phyloP scores from a whole-genome alignment of 2,329 filamentous ascomycete genomes.

The Aspergillus costaricaensis region DNA sequence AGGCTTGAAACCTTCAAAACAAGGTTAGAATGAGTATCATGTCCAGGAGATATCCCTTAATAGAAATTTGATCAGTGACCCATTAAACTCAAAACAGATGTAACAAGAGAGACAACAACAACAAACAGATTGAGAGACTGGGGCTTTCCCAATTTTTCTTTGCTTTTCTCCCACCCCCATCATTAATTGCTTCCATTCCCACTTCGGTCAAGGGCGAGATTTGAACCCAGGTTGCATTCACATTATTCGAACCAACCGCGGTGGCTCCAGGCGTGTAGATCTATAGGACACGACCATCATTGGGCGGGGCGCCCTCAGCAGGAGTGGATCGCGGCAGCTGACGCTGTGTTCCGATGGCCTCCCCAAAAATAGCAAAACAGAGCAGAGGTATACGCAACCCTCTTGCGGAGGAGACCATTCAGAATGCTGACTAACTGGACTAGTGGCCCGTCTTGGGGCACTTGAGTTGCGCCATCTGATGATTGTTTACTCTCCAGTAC shows the following conservation, averaged over 20 bases:
- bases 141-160: neutral
- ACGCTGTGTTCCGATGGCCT: conserved; percentile 3
- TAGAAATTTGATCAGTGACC: neutral
- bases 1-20: neutral
- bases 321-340: neutral
- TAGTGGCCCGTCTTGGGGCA: neutral
- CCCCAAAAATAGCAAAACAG: conserved; percentile 17
- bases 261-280: conserved; percentile 3
- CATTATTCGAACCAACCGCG: neutral
- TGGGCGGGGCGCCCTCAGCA: conserved; percentile 3
- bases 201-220: neutral
- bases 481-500: neutral
- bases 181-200: neutral
- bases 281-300: neutral
- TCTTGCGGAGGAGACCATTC: neutral
- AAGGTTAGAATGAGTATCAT: neutral
- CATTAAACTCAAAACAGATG: neutral
- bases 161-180: neutral
- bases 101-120: neutral
- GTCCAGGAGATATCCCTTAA: no score
- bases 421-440: conserved; percentile 1
- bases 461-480: conserved; percentile 2
- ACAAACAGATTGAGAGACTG: no score
- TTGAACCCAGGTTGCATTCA: neutral
- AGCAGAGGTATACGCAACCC: conserved; percentile 20